Conservation (phyloP, 371 early-diverging fungal genomes). For the Lichtheimia corymbifera region DNA sequence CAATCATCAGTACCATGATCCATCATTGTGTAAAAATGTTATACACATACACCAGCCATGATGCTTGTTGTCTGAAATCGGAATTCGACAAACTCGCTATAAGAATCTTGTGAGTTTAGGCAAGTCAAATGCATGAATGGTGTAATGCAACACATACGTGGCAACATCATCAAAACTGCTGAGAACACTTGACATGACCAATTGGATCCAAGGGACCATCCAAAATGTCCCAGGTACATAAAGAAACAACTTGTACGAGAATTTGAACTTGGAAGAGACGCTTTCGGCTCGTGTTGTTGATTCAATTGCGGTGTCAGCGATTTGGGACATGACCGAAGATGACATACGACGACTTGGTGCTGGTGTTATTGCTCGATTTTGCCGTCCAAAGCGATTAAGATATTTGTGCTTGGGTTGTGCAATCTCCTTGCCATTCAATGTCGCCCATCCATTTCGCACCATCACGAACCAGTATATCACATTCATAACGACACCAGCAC, state of each 20-base stretch:
- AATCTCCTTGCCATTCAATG: conserved; percentile 34
- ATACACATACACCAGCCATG: conserved; percentile 44
- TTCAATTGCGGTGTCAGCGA: not conserved
- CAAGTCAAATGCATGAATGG: not conserved
- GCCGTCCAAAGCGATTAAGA: conserved; percentile 6
- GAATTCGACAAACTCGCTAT: conserved; percentile 47
- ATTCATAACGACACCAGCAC: conserved; percentile 31
- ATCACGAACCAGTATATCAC: conserved; percentile 36
- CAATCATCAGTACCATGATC: not conserved
- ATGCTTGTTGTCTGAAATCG: conserved; percentile 42
- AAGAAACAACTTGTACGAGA: conserved; percentile 26
- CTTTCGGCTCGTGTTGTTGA: conserved; percentile 1
- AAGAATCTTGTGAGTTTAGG: not conserved
- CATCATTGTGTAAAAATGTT: too few species aligned
- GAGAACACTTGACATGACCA: conserved; percentile 47
- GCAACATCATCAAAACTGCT: conserved; percentile 52
- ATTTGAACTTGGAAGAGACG: conserved; percentile 16
- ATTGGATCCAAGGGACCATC: conserved; percentile 47
- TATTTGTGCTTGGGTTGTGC: conserved; percentile 17
- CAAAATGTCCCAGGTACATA: conserved; percentile 45
- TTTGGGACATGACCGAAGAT: conserved; percentile 5
- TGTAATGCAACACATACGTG: conserved; percentile 28
- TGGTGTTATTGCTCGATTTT: conserved; percentile 7
- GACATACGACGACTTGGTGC: conserved; percentile 10
- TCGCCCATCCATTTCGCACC: conserved; percentile 35